Conservation (phyloP, 805 yeast genomes). For the Starmerella ratchasimensis region DNA sequence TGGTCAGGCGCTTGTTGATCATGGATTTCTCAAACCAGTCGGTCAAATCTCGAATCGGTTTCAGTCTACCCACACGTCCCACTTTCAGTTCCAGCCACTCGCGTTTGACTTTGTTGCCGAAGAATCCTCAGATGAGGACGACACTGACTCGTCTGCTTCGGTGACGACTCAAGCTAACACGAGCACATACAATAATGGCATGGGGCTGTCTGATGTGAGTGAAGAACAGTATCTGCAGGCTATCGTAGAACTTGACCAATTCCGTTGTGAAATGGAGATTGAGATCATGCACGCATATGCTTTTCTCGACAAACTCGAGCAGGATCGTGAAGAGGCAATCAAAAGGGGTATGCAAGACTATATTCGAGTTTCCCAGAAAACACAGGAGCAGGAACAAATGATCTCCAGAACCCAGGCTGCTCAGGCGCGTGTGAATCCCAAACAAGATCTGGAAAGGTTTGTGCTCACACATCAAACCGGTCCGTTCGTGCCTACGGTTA, state of each 20-base stretch:
- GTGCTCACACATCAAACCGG: slow-evolving; percentile 57
- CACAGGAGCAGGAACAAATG: slow-evolving; percentile 35
- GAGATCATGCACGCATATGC: slow-evolving; percentile 48
- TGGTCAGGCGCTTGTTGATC: slow-evolving; percentile 57
- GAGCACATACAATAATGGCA: neutral
- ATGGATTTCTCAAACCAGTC: slow-evolving; percentile 47
- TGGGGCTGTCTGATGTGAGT: slow-evolving; percentile 12
- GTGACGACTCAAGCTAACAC: neutral
- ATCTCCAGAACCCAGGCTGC: slow-evolving; percentile 36
- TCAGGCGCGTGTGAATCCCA: slow-evolving; percentile 54
- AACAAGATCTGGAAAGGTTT: slow-evolving; percentile 44
- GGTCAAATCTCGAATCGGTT: slow-evolving; percentile 40
- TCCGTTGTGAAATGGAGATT: slow-evolving; percentile 58
- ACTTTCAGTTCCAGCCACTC: slow-evolving; percentile 46
- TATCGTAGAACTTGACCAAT: slow-evolving; percentile 43
- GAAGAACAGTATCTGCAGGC: slow-evolving; percentile 35
- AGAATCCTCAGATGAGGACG: slow-evolving; percentile 2
- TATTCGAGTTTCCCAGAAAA: slow-evolving; percentile 33
- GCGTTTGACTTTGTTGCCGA: slow-evolving; percentile 10
- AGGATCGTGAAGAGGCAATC: slow-evolving; percentile 52
- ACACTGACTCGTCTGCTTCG: neutral
- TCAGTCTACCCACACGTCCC: slow-evolving; percentile 53
- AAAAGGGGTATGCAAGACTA: slow-evolving; percentile 55
- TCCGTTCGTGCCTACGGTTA: slow-evolving; percentile 53
- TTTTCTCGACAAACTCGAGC: slow-evolving; percentile 62